Evolutionary conservation across 2,329 filamentous ascomycete species (phyloP).

Genomic region (Exophiala xenobiotica): DNA sequence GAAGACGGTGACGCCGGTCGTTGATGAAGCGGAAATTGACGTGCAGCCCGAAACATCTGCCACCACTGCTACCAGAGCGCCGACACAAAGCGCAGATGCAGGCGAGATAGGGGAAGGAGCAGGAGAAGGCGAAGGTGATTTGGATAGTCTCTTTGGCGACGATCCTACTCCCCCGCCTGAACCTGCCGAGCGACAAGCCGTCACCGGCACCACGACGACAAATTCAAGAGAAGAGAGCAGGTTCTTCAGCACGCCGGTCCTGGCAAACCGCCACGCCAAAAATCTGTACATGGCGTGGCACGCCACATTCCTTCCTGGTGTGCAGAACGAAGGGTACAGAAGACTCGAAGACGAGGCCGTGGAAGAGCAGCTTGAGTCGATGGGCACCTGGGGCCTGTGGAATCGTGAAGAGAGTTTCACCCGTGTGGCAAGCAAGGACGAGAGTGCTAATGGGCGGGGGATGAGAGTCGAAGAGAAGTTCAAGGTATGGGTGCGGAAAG

Average conservation of each 20-base stretch:
- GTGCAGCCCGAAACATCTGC: neutral
- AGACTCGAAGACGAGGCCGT: conserved; percentile 21
- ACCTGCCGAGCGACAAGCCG: neutral
- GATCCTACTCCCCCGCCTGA: neutral
- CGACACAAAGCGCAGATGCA: neutral
- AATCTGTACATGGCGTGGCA: conserved; percentile 27
- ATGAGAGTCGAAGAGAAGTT: conserved; percentile 20
- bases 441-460: neutral
- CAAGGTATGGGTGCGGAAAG: conserved; percentile 26
- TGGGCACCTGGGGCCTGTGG: conserved; percentile 15
- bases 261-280: conserved; percentile 28
- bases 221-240: conserved; percentile 15
- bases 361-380: conserved; percentile 17
- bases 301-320: conserved; percentile 19
- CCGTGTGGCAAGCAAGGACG: neutral
- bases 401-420: conserved; percentile 19
- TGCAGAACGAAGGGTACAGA: conserved; percentile 23
- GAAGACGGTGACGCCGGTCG: conserved; percentile 13
- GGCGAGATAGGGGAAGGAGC: no score
- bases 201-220: neutral
- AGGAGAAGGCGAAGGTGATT: conserved; percentile 3
- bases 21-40: neutral
- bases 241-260: conserved; percentile 19
- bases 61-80: neutral
- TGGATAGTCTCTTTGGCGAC: conserved; percentile 13